Evolutionary conservation across 768 basidiomycete genomes (phyloP), one percentile per base, ranked within the genome.

Genomic region (Russula foetens): DNA sequence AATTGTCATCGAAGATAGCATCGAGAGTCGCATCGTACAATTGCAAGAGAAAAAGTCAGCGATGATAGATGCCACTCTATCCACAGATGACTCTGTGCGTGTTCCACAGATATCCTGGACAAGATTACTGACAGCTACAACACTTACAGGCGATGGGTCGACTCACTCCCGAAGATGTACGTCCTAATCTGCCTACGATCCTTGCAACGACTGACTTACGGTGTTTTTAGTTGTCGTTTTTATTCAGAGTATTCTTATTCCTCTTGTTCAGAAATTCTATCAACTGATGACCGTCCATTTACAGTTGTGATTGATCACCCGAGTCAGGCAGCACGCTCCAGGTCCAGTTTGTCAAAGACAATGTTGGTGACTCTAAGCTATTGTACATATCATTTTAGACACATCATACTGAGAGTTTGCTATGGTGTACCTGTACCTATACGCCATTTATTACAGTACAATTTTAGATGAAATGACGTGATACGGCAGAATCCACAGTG

Each of bases 41-140:
- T 76, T 96, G n/a, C 94, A 98, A 74, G 93, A 97, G 73, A 97
- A 98, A 77, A 99, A 99, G 72, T 83, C 86, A 41, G 93, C 92
- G 0, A 96, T 97, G 94, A 84, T 95, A 3, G 87, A 92, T 68
- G 91, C 91, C 17, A 92, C 92, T 0, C 72, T 92, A 21, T 90
- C 89, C 4, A 73, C 86, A 4, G 91, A 92, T 68, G 89, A 90
- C 64, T 87, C 85, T 47, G 88, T 86, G 68, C 15, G 84, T 73
- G 53, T 47, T 29, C 19, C 56, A 8, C 21, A 29, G 29, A 3
- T 23, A 4, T 17, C 7, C 11, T 14, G 8, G 33, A 57, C 50
- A 41, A 57, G 56, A 46, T 23, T 12, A 17, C 38, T 65, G 23
- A 64, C 63, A 38, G 64, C 56, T 23, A 54, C 21, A 53, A 56